Evolutionary conservation across 106 monocot species (phyloP).

Genomic region (Dactylorhiza incarnata): DNA sequence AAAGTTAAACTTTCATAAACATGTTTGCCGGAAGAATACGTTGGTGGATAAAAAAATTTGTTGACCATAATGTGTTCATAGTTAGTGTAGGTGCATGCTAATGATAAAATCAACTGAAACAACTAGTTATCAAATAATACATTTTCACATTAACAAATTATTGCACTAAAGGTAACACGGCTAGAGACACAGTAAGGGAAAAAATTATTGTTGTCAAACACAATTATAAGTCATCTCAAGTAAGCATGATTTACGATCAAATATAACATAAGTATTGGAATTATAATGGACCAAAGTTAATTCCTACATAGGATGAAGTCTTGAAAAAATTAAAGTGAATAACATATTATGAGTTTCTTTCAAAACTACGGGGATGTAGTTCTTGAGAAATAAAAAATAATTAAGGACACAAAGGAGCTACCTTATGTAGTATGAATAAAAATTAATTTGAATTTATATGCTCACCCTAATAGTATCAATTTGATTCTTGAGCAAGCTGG

Average conservation of each 20-base stretch:
- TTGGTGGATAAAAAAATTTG: no score
- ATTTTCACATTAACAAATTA: not conserved
- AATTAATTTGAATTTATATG: not conserved
- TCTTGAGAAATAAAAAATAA: not conserved
- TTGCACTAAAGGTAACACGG: not conserved
- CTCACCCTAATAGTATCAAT: slow-evolving; percentile 61
- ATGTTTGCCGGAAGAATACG: no score
- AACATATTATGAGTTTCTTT: not conserved
- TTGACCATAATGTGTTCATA: no score
- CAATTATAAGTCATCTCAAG: no score
- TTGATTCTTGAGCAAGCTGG: slow-evolving; percentile 53
- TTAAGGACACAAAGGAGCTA: not conserved
- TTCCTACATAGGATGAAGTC: not conserved
- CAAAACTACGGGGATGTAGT: not conserved
- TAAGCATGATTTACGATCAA: no score
- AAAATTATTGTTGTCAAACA: no score
- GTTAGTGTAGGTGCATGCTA: no score
- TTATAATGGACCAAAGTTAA: no score
- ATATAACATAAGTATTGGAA: no score
- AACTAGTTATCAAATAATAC: no score
- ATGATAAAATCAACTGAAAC: no score
- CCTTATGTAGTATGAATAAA: not conserved
- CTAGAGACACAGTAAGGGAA: not conserved
- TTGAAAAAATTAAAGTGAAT: not conserved
- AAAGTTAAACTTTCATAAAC: no score